Base-by-base conservation (phyloP, 2,329 filamentous ascomycete genomes). In the Diaporthe destruens region DNA sequence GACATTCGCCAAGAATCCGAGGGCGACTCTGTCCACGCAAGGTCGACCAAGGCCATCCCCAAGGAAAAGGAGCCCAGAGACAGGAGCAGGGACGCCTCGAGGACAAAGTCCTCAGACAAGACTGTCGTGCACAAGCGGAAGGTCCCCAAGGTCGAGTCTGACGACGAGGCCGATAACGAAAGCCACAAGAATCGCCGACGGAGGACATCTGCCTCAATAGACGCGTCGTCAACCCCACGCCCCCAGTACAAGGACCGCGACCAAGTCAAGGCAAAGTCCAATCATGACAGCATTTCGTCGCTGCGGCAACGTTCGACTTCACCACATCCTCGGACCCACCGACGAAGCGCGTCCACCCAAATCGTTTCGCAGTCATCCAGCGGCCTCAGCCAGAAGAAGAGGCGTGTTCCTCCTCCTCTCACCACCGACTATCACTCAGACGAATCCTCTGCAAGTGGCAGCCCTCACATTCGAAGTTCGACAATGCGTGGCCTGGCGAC, bases 381-480 rank as follows among this genome's bases (percentile, higher is more conserved):
- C 79, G 89, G 89, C 6, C 79, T 90, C 44, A 82, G 84, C 67
- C 82, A 86, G 72, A 92, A 92, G 82, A 92, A 91, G 80, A 89
- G 87, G 80, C 89, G 87, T 57, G 80, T 89, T 32, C 89, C 91
- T 9, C 87, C 88, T 8, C 90, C 91, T 14, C 84, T 93, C 66
- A 86, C 90, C 12, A 88, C 87, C 32, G 90, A 91, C 74, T 92
- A 92, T 74, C 88, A 90, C 71, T 93, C 91, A 0, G 92, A 93
- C 79, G 87, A 92, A 75, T 91, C 91, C 57, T 89, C 90, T 57
- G 86, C 85, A 23, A 89, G 89, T 77, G 89, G 86, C 49, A 90
- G 88, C 76, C 88, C 89, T 12, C 87, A 89, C 73, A 87, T 88
- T 74, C 87, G 89, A 74, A 88, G 85, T 76, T 88, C 89, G 55